A percentile compares a stretch with the other conserved stretches of the same genome.
Conservation (phyloP, 176 grass and related monocot genomes). For the bread wheat (Triticum aestivum) region DNA sequence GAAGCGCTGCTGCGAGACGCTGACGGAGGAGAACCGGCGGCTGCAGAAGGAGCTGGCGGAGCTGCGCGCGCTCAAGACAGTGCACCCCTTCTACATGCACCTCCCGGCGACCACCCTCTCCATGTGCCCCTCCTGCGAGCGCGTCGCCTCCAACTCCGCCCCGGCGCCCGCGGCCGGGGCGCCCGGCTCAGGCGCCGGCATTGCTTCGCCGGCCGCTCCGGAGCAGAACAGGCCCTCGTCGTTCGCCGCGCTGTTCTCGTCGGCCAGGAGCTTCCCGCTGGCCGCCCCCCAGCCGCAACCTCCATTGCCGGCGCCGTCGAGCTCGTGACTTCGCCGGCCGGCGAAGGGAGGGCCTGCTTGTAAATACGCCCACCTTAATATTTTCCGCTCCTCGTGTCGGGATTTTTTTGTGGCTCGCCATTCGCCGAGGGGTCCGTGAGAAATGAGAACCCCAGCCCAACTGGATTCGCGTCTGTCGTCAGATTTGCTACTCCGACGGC, state of each 20-base stretch:
- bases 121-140: constrained; percentile 98
- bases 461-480: constrained; percentile 12
- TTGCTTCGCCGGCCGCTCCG: background rate
- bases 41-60: constrained; percentile 93
- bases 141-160: constrained; percentile 51
- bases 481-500: background rate
- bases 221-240: constrained; percentile 48
- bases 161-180: background rate
- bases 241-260: constrained; percentile 72
- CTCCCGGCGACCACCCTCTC: constrained; percentile 93
- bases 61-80: constrained; percentile 79
- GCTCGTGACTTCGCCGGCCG: constrained; percentile 33
- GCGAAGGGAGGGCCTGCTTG: constrained; percentile 2
- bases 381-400: background rate
- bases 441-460: constrained; percentile 18
- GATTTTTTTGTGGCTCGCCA: constrained; percentile 27
- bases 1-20: constrained; percentile 97
- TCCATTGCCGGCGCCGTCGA: constrained; percentile 34
- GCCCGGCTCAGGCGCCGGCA: background rate
- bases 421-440: constrained; percentile 27
- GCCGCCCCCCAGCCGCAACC: constrained; percentile 1
- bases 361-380: constrained; percentile 28
- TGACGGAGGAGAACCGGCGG: constrained; percentile 99
- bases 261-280: constrained; percentile 23
- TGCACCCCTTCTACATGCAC: constrained; percentile 85